Percentiles rank a stretch among this genome's conserved stretches.
phyloP scores from a whole-genome alignment of 2,329 filamentous ascomycete species.

The Aspergillus amoenus region DNA sequence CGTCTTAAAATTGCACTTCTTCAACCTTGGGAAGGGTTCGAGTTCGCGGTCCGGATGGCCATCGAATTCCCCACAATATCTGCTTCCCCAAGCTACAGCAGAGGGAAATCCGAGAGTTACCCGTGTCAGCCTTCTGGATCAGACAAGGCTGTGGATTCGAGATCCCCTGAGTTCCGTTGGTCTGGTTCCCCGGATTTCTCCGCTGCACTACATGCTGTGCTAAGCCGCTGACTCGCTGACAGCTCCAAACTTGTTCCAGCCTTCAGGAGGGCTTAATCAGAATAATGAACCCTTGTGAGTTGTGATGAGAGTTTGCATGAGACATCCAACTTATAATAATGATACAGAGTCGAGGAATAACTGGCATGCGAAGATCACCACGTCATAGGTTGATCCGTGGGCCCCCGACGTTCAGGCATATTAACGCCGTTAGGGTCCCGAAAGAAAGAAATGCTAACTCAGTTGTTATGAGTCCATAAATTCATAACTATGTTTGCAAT shows the following conservation, averaged over 20 bases:
- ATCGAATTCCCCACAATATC: not conserved
- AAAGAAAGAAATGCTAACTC: too few relatives aligned
- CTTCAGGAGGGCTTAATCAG: too few relatives aligned
- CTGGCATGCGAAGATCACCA: not conserved
- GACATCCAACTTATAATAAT: not conserved
- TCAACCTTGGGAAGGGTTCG: not conserved
- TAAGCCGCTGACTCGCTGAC: not conserved
- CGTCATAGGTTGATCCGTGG: not conserved
- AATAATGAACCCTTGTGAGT: not conserved
- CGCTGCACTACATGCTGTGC: not conserved
- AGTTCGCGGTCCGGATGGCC: not conserved
- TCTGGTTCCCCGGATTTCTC: not conserved
- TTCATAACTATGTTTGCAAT: not conserved
- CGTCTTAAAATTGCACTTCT: not conserved
- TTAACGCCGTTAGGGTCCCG: too few relatives aligned
- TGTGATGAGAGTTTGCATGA: not conserved
- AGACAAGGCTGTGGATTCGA: not conserved
- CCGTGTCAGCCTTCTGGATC: not conserved
- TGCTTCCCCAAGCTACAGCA: not conserved
- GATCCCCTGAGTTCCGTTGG: not conserved
- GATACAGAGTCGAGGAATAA: not conserved
- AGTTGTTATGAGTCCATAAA: not conserved
- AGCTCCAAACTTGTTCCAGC: too few relatives aligned
- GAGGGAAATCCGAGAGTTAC: constrained; percentile 1
- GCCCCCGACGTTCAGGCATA: not conserved